Evolutionary conservation across 352 stramenopile genomes (phyloP).

Genomic region (Globisporangium nunn): DNA sequence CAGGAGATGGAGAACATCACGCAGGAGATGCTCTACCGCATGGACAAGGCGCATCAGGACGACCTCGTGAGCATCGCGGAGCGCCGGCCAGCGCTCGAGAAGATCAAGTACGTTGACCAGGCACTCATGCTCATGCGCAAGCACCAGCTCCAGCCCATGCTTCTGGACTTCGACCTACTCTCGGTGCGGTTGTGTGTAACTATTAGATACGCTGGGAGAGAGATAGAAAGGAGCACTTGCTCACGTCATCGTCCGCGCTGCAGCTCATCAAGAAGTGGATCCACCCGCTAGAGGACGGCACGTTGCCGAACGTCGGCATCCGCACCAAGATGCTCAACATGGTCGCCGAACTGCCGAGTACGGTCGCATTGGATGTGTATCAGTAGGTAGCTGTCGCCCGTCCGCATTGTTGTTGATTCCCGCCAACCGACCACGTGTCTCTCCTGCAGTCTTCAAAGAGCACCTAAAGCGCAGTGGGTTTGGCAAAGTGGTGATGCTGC

Average conservation of each 20-base stretch:
- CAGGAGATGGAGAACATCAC: conserved; percentile 85
- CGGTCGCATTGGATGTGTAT: not conserved
- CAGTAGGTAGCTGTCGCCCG: not conserved
- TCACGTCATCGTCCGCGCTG: not conserved
- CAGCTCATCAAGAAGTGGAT: conserved; percentile 90
- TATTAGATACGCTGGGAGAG: too few relatives aligned
- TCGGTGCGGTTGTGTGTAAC: conserved; percentile 31
- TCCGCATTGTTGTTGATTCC: not conserved
- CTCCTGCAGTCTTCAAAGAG: conserved; percentile 70
- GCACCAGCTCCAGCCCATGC: conserved; percentile 80
- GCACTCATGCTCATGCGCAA: conserved; percentile 72
- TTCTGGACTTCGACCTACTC: conserved; percentile 82
- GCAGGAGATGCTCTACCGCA: conserved; percentile 84
- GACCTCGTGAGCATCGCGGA: conserved; percentile 62
- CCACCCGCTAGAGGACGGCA: conserved; percentile 68
- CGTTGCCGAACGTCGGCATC: conserved; percentile 77
- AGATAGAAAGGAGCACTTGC: not conserved
- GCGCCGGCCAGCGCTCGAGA: conserved; percentile 59
- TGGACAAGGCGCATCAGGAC: conserved; percentile 84
- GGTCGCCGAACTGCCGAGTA: conserved; percentile 68
- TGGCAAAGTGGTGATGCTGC: conserved; percentile 81
- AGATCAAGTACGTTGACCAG: conserved; percentile 80
- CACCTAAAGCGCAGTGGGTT: conserved; percentile 87
- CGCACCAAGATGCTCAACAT: conserved; percentile 85
- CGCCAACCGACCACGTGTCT: not conserved